Conservation (phyloP, 495 filamentous ascomycete species). For the Hypoxylon lienhwacheense region DNA sequence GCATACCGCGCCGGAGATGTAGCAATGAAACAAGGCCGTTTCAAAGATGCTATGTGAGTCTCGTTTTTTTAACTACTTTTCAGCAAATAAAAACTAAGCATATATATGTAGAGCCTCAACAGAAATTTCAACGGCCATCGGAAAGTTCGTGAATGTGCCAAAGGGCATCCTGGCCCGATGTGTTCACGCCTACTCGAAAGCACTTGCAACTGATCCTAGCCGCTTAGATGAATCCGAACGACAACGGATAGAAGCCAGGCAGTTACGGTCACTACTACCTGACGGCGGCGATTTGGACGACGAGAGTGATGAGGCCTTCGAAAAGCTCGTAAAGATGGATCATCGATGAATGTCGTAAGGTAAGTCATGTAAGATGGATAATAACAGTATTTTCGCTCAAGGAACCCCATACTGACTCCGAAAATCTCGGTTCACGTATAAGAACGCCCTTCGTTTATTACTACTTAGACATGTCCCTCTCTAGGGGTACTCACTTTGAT, state of each 20-base stretch:
- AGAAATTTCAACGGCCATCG: constrained; percentile 8
- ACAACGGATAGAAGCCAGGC: constrained; percentile 10
- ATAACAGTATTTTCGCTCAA: no score
- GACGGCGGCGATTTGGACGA: constrained; percentile 10
- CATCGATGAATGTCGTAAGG: background rate
- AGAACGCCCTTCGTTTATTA: no score
- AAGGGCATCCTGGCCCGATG: constrained; percentile 9
- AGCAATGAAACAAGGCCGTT: constrained; percentile 11
- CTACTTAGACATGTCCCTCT: no score
- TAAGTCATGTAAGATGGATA: no score
- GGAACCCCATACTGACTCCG: no score
- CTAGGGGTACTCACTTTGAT: no score
- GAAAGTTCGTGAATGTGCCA: constrained; percentile 10
- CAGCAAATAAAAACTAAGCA: background rate
- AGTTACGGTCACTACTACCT: constrained; percentile 3
- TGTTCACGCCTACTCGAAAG: constrained; percentile 14
- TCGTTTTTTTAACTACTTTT: background rate
- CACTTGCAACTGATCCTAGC: constrained; percentile 9
- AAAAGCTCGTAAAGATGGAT: constrained; percentile 16
- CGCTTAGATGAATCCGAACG: constrained; percentile 6
- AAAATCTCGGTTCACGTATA: no score
- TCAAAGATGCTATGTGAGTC: constrained; percentile 10
- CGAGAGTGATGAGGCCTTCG: constrained; percentile 17
- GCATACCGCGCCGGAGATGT: constrained; percentile 14
- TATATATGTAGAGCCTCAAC: background rate